Percentiles rank a stretch among this genome's conserved stretches.
phyloP scores from a whole-genome alignment of 2,329 filamentous ascomycete species.

The Paecilomyces fulvus region DNA sequence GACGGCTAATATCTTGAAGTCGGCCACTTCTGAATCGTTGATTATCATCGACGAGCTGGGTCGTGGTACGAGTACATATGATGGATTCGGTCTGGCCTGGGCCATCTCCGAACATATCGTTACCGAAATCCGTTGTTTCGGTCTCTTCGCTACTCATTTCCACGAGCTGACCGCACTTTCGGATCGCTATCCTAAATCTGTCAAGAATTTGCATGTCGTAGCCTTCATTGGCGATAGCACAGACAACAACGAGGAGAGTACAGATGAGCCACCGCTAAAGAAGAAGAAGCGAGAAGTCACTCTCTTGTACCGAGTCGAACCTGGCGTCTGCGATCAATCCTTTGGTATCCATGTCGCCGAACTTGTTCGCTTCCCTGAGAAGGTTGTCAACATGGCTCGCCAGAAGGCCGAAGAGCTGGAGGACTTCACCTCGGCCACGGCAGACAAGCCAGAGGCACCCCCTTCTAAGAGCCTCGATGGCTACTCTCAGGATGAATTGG shows the following conservation, averaged over 20 bases:
- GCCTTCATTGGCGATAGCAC: conserved; percentile 66
- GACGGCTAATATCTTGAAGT: conserved; percentile 96
- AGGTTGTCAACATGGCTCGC: conserved; percentile 99
- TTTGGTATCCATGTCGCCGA: conserved; percentile 99
- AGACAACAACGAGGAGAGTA: conserved; percentile 40
- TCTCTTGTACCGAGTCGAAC: conserved; percentile 91
- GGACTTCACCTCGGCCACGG: conserved; percentile 56
- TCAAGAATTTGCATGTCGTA: conserved; percentile 89
- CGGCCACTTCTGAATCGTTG: conserved; percentile 84
- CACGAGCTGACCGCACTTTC: conserved; percentile 91
- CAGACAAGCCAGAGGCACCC: conserved; percentile 39
- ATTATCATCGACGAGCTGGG: conserved; percentile 99
- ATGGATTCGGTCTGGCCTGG: conserved; percentile 98
- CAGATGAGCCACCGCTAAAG: conserved; percentile 7
- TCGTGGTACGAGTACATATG: conserved; percentile 93
- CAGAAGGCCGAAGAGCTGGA: conserved; percentile 96
- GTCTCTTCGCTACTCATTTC: conserved; percentile 96
- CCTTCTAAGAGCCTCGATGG: conserved; percentile 23
- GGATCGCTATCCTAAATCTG: conserved; percentile 70
- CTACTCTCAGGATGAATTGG: conserved; percentile 77
- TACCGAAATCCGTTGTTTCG: conserved; percentile 86
- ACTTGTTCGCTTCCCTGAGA: conserved; percentile 88
- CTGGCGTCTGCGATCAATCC: conserved; percentile 90
- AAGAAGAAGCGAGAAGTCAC: conserved; percentile 74
- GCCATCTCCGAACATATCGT: conserved; percentile 97